Conservation (phyloP, 768 basidiomycete species). For the Amanita inopinata region DNA sequence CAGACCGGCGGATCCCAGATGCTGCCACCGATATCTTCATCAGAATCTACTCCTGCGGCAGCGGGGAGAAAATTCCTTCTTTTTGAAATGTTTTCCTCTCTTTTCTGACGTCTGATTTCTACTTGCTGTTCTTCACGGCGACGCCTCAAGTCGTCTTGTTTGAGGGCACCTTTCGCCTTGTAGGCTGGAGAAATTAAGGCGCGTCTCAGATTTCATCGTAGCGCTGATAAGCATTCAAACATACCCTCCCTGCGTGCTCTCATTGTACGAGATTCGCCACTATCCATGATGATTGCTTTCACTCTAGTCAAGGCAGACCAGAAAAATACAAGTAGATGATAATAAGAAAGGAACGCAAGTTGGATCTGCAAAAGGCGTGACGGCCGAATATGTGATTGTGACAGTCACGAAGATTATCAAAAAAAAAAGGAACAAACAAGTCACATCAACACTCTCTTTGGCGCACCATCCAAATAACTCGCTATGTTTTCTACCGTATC, state of each 20-base stretch:
- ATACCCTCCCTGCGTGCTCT: conserved; percentile 67
- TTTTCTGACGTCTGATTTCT: conserved; percentile 96
- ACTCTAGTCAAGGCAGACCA: neutral
- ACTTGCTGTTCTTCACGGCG: conserved; percentile 98
- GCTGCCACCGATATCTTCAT: conserved; percentile 72
- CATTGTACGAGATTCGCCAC: conserved; percentile 54
- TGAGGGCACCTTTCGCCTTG: conserved; percentile 85
- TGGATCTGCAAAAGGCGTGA: neutral
- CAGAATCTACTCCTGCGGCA: conserved; percentile 67
- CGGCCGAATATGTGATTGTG: neutral
- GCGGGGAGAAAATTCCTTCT: conserved; percentile 82
- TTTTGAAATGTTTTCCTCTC: conserved; percentile 98
- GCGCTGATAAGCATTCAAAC: conserved; percentile 18
- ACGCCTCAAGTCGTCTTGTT: conserved; percentile 89
- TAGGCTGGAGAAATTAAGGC: conserved; percentile 48
- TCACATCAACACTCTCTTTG: conserved; percentile 12
- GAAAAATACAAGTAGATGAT: neutral
- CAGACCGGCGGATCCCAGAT: conserved; percentile 74
- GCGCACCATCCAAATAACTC: conserved; percentile 40
- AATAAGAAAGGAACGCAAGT: neutral
- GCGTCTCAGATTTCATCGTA: conserved; percentile 28
- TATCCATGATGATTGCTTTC: conserved; percentile 28
- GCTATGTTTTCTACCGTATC: no score
- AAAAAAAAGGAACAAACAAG: conserved; percentile 7
- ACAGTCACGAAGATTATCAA: conserved; percentile 3